Base-by-base conservation (phyloP, 768 basidiomycete genomes). In the Serendipita vermifera region DNA sequence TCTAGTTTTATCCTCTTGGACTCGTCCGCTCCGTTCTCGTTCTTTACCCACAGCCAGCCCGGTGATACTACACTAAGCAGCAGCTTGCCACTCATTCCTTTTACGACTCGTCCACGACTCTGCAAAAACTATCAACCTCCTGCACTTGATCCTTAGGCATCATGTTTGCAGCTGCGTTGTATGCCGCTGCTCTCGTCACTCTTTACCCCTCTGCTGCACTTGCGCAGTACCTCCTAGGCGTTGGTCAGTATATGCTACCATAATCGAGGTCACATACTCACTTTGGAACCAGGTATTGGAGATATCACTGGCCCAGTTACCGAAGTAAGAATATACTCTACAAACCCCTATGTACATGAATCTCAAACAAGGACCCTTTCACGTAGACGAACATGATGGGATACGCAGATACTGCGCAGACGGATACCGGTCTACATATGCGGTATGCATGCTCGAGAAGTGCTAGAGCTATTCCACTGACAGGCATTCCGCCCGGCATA, bases 381-480 rank as follows among this genome's bases (percentile, higher is more conserved):
- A 86, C 15, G 84, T 87, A 88, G 71, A 87, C 85, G 15, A 86
- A 85, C 60, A 83, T 87, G 81, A 85, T 86, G 83, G 85, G 86
- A 5, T 87, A 86, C 65, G 85, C 83, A 3, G 73, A 69, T 1
- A 63, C 81, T 5, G 63, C 71, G 0, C 86, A 89, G 65, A 80
- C 77, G 1, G 83, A 82, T 63, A 82, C 79, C 0, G 85, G 86
- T 5, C 69, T 87, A 56, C 85, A 88, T 66, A 81, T 87, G 83
- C 76, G 87, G 59, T 59, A 35, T 14, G 57, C 20, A n/a, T n/a
- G n/a, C n/a, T n/a, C n/a, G n/a, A n/a, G n/a, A n/a, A n/a, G n/a
- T n/a, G n/a, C n/a, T n/a, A n/a, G n/a, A n/a, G n/a, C n/a, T n/a
- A n/a, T n/a, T n/a, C n/a, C n/a, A n/a, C n/a, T n/a, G n/a, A n/a